Evolutionary conservation across 139 green algal genomes (phyloP), one percentile per base, ranked within the genome.

Genomic region (Picochlorum sp.): DNA sequence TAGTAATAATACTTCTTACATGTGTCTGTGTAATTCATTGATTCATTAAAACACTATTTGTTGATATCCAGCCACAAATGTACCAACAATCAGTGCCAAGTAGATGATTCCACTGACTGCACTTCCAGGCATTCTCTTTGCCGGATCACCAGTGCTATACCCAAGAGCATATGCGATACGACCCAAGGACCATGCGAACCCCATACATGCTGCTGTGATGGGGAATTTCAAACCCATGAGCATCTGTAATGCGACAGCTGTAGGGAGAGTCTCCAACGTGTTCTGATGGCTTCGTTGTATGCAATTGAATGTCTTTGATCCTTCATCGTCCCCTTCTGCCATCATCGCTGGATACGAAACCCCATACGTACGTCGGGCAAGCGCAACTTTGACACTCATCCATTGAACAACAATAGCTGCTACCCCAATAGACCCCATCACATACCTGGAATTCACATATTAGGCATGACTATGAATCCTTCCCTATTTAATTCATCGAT

Each of bases 281-380:
- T 76, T 76, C 37, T 72, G 63, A 57, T 76, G 70, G 8, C 37
- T 38, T 32, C 70, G 54, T 45, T 76, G 70, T 3, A 67, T 71
- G 45, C 70, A 76, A 47, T 72, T 76, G 57, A 76, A 76, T 5
- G 21, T 56, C 2, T 51, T 62, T 20, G 56, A 56, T 6, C 21
- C 56, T 34, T 67, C 28, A 9, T 18, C 20, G 3, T 62, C 11
- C 0, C 70, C 63, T 3, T 72, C 57, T 10, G 57, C 70, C 9
- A 68, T 63, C 63, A 76, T 72, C 16, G 49, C 37, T 14, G 38
- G 21, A 15, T 66, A 58, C 3, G 45, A 47, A 15, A 66, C 65
- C 20, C 13, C 49, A 21, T 56, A 71, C 20, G 52, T 32, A 18
- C 52, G 32, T 8, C 65, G 56, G 1, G 65, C 65, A 4, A 60